phyloP scores from a whole-genome alignment of 306 rosid genomes.

The Sicyos baderoa region DNA sequence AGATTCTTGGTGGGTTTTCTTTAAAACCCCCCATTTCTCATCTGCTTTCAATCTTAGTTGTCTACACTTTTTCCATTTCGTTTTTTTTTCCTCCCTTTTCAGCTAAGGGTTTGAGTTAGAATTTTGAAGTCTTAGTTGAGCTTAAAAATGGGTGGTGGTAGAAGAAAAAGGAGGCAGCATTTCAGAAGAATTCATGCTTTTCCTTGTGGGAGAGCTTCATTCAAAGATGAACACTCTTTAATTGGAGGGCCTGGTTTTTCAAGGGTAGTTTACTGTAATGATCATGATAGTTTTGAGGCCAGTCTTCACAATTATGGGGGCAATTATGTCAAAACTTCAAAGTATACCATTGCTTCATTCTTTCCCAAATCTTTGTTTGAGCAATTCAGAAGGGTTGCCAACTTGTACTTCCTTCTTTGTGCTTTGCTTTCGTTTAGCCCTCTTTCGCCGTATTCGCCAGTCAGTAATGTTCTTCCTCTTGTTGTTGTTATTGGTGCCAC shows the following conservation, averaged over 20 bases:
- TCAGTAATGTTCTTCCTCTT: conserved; percentile 77
- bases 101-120: not conserved
- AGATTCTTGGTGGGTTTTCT: not conserved
- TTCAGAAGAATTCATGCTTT: conserved; percentile 80
- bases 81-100: not conserved
- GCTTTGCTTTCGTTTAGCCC: conserved; percentile 68
- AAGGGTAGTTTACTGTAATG: conserved; percentile 67
- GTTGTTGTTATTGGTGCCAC: conserved; percentile 68
- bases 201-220: conserved; percentile 56
- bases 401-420: conserved; percentile 67
- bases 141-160: conserved; percentile 44
- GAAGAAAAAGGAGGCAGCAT: conserved; percentile 50
- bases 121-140: conserved; percentile 1
- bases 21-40: not conserved
- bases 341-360: conserved; percentile 73
- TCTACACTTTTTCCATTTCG: not conserved
- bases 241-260: conserved; percentile 98
- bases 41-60: not conserved
- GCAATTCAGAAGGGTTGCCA: conserved; percentile 90
- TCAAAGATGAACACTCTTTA: conserved; percentile 58
- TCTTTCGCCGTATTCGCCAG: conserved; percentile 72
- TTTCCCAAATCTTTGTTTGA: conserved; percentile 82
- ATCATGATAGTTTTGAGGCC: conserved; percentile 47
- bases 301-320: conserved; percentile 39
- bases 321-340: conserved; percentile 78